Conservation (phyloP, 1,284 basidiomycete genomes). For the Austroboletus rostrupii region DNA sequence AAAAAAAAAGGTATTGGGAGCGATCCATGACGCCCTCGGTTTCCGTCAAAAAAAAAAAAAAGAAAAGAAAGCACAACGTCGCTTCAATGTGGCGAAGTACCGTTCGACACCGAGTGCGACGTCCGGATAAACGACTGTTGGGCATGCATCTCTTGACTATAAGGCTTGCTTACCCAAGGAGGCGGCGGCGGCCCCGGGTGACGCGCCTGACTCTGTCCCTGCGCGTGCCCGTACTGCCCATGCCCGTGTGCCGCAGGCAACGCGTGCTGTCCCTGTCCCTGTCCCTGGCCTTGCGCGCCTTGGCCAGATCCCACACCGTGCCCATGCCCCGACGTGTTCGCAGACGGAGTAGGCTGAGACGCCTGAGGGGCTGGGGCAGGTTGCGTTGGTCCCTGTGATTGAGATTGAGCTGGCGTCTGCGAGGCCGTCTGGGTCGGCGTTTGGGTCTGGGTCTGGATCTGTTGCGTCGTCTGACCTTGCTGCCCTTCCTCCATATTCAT, state of each 20-base stretch:
- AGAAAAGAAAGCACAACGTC: background rate
- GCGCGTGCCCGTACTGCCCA: slow-evolving; percentile 4
- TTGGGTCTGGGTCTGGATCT: slow-evolving; percentile 8
- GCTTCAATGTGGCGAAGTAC: slow-evolving; percentile 36
- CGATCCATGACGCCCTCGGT: background rate
- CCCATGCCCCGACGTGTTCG: background rate
- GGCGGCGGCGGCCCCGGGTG: slow-evolving; percentile 33
- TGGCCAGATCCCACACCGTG: background rate
- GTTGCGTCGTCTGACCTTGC: slow-evolving; percentile 7
- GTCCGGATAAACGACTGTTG: slow-evolving; percentile 58
- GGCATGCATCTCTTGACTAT: slow-evolving; percentile 42
- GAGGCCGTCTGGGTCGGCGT: slow-evolving; percentile 3
- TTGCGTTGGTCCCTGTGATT: background rate
- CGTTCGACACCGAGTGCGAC: slow-evolving; percentile 42
- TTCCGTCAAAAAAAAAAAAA: background rate
- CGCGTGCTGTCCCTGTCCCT: background rate
- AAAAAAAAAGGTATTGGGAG: background rate
- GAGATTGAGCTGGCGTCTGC: no score
- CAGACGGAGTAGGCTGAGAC: background rate
- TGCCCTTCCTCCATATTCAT: slow-evolving; percentile 22
- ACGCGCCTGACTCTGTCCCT: slow-evolving; percentile 10
- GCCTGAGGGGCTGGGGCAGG: slow-evolving; percentile 1
- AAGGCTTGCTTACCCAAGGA: slow-evolving; percentile 43
- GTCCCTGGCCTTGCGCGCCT: background rate
- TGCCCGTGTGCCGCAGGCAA: slow-evolving; percentile 5